Percentiles rank a stretch among this genome's conserved stretches.
These are phyloP conservation scores for Cutaneotrichosporon curvatum DNA, from an alignment of 1,284 basidiomycete genomes.

Conservation along the genomic window DNA sequence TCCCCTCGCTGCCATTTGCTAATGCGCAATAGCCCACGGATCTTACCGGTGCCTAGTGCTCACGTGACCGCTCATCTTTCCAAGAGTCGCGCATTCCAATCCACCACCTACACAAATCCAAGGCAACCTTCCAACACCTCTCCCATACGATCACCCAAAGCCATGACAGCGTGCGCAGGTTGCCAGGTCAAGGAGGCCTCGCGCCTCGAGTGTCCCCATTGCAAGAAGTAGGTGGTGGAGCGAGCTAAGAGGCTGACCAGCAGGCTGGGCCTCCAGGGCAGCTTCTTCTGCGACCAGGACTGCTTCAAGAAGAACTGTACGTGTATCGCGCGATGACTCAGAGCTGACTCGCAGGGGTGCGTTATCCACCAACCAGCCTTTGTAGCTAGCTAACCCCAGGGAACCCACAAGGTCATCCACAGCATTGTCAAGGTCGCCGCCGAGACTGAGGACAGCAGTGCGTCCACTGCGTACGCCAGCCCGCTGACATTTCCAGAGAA, in stretches of 20 bases:
- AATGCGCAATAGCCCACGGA: too few species aligned
- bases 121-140: too few species aligned
- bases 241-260: conserved; percentile 4
- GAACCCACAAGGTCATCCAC: conserved; percentile 43
- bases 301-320: conserved; percentile 48
- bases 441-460: conserved; percentile 31
- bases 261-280: conserved; percentile 45
- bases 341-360: conserved; percentile 22
- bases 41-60: too few species aligned
- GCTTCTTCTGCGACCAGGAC: conserved; percentile 47
- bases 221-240: conserved; percentile 40
- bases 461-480: conserved; percentile 9
- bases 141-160: too few species aligned
- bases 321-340: conserved; percentile 10
- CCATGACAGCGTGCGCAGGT: conserved; percentile 32
- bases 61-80: too few species aligned
- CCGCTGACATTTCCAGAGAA: conserved; percentile 24
- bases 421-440: conserved; percentile 41
- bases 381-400: conserved; percentile 19
- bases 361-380: too few species aligned
- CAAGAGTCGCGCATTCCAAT: too few species aligned
- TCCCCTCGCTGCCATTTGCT: too few species aligned
- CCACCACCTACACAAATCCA: too few species aligned
- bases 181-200: conserved; percentile 43
- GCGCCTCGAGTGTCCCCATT: conserved; percentile 45